phyloP scores from a whole-genome alignment of 768 basidiomycete genomes.

The Dendrothele bispora region DNA sequence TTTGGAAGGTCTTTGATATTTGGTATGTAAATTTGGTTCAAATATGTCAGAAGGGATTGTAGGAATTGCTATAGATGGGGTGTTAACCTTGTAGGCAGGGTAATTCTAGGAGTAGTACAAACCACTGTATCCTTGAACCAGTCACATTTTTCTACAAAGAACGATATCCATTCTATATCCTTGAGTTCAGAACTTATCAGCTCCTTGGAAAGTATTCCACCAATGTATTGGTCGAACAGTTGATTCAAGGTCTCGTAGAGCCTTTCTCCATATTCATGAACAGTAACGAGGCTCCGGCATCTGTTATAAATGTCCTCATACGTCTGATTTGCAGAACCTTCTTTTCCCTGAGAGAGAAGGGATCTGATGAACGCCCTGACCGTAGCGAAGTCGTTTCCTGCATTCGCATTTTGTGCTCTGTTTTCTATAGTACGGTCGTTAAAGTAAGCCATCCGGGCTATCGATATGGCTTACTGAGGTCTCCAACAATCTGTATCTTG shows the following conservation, averaged over 20 bases:
- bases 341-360: too few relatives aligned
- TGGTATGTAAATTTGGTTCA: constrained; percentile 67
- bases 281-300: constrained; percentile 55
- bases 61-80: constrained; percentile 46
- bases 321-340: too few relatives aligned
- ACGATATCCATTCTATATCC: constrained; percentile 52
- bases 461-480: neutral
- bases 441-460: too few relatives aligned
- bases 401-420: too few relatives aligned
- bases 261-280: constrained; percentile 52
- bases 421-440: too few relatives aligned
- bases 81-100: neutral
- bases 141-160: constrained; percentile 54
- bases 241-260: constrained; percentile 58
- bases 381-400: too few relatives aligned
- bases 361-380: too few relatives aligned
- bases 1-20: constrained; percentile 34
- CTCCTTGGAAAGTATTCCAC: constrained; percentile 33
- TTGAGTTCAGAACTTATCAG: constrained; percentile 27
- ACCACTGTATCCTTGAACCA: constrained; percentile 72
- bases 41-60: constrained; percentile 62
- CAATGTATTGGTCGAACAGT: constrained; percentile 59
- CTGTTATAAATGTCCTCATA: constrained; percentile 58
- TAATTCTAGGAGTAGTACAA: constrained; percentile 23
- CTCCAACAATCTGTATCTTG: constrained; percentile 46